Percentiles rank a stretch among this genome's conserved stretches.
Conservation (phyloP, 306 rosid genomes). For the Pyrus pyrifolia region DNA sequence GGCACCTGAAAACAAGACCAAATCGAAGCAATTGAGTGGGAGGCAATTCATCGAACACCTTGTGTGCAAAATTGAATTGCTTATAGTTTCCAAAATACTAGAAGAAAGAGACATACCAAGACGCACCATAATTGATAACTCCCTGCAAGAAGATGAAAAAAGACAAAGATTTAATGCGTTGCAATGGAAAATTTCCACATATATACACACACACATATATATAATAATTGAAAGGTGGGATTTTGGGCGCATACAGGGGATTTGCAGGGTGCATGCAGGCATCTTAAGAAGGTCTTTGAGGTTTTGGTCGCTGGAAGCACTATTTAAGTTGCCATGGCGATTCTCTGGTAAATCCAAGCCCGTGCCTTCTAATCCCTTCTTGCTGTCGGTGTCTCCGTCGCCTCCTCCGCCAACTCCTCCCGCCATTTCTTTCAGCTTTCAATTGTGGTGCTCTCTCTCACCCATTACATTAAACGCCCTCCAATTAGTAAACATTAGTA, state of each 20-base stretch:
- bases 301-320: constrained; percentile 52
- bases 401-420: not conserved
- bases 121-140: constrained; percentile 85
- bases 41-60: constrained; percentile 25
- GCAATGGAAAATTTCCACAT: not conserved
- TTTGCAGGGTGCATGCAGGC: constrained; percentile 39
- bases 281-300: constrained; percentile 42
- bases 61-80: constrained; percentile 12
- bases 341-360: constrained; percentile 36
- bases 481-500: too few species aligned
- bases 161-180: not conserved
- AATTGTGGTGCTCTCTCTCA: not conserved
- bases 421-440: not conserved
- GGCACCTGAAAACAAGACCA: constrained; percentile 54
- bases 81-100: not conserved
- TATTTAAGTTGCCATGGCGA: constrained; percentile 48
- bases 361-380: constrained; percentile 46
- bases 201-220: too few species aligned
- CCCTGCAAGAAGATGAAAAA: constrained; percentile 41
- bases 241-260: constrained; percentile 39
- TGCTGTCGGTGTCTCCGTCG: constrained; percentile 19
- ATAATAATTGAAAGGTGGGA: not conserved
- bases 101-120: constrained; percentile 45
- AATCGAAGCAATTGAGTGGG: not conserved
- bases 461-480: too few species aligned